A percentile compares a stretch with the other conserved stretches of the same genome.
phyloP scores from a whole-genome alignment of 306 rosid species.

The Vigna radiata region DNA sequence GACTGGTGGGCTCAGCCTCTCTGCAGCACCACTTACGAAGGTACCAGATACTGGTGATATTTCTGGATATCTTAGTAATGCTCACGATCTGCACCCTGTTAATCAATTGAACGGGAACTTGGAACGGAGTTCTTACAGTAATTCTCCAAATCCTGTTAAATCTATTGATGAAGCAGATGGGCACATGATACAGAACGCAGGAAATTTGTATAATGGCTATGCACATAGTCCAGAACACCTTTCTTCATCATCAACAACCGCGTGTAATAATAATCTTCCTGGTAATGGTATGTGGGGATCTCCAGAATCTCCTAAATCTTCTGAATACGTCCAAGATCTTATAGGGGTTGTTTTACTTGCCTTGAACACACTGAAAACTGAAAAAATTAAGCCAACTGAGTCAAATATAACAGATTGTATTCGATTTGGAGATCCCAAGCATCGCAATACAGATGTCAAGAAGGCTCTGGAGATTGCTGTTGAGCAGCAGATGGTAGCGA shows the following conservation, averaged over 20 bases:
- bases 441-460: slow-evolving; percentile 76
- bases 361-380: slow-evolving; percentile 70
- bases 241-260: slow-evolving; percentile 47
- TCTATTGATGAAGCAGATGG: slow-evolving; percentile 57
- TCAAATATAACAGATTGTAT: slow-evolving; percentile 78
- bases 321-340: slow-evolving; percentile 81
- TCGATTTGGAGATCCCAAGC: slow-evolving; percentile 80
- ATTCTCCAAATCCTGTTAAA: slow-evolving; percentile 46
- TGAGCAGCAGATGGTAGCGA: slow-evolving; percentile 79
- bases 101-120: slow-evolving; percentile 55
- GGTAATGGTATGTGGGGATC: slow-evolving; percentile 76
- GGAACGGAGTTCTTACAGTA: slow-evolving; percentile 52
- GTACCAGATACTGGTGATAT: slow-evolving; percentile 58
- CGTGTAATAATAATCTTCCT: slow-evolving; percentile 48
- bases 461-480: slow-evolving; percentile 79
- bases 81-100: slow-evolving; percentile 50
- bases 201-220: slow-evolving; percentile 49
- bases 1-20: no score
- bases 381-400: slow-evolving; percentile 83
- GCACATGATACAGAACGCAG: slow-evolving; percentile 54
- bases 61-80: slow-evolving; percentile 54
- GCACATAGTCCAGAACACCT: slow-evolving; percentile 55
- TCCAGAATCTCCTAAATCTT: slow-evolving; percentile 68
- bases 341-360: slow-evolving; percentile 84
- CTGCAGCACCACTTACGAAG: no score